These are phyloP conservation scores for Butyriboletus loyo DNA, from an alignment of 768 basidiomycete genomes.

Conservation along the genomic window DNA sequence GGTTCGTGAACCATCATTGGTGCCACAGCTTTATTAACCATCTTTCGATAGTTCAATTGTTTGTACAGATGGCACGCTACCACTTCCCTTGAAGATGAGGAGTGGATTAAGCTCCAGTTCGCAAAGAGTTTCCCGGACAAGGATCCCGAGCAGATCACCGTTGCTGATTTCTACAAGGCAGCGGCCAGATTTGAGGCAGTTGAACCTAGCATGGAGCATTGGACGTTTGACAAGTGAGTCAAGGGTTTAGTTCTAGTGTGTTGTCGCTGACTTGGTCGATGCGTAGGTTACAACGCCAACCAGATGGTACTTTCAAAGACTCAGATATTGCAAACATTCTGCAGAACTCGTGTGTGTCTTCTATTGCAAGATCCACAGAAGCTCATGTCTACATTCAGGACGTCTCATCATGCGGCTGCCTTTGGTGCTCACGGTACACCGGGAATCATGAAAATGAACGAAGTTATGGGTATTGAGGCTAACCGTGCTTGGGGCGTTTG, in stretches of 20 bases:
- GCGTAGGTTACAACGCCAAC: slow-evolving; percentile 56
- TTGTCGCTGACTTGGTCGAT: slow-evolving; percentile 1
- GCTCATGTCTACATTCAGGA: slow-evolving; percentile 38
- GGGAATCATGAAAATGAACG: slow-evolving; percentile 68
- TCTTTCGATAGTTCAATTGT: slow-evolving; percentile 66
- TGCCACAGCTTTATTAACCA: neutral
- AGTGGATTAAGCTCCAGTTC: slow-evolving; percentile 59
- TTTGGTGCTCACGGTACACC: slow-evolving; percentile 81
- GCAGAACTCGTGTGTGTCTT: slow-evolving; percentile 57
- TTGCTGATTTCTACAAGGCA: slow-evolving; percentile 50
- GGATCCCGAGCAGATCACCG: slow-evolving; percentile 43
- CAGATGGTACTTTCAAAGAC: slow-evolving; percentile 60
- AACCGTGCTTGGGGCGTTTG: slow-evolving; percentile 79
- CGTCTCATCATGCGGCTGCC: slow-evolving; percentile 65
- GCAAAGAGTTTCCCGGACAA: slow-evolving; percentile 52
- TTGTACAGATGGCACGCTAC: slow-evolving; percentile 87
- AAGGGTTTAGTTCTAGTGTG: neutral
- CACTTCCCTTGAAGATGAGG: slow-evolving; percentile 65
- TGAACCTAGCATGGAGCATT: slow-evolving; percentile 51
- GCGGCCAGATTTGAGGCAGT: slow-evolving; percentile 36
- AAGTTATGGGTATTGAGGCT: slow-evolving; percentile 82
- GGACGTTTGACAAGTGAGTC: slow-evolving; percentile 64
- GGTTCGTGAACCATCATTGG: slow-evolving; percentile 35
- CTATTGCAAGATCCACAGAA: neutral
- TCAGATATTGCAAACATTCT: slow-evolving; percentile 65